Evolutionary conservation across 495 filamentous ascomycete genomes (phyloP), one percentile per base, ranked within the genome.

Genomic region (Jackrogersella minutella): DNA sequence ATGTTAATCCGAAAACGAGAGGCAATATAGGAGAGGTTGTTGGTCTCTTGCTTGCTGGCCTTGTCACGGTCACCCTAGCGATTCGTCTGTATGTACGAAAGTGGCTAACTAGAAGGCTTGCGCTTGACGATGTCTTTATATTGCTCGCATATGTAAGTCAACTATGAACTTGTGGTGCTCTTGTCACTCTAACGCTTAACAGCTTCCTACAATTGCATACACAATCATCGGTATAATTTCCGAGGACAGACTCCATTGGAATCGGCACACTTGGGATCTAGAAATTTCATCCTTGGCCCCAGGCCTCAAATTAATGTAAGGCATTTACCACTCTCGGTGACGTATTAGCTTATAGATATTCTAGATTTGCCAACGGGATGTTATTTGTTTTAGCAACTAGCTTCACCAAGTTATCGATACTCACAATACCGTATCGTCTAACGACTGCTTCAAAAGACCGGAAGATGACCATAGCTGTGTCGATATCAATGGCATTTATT

Each of bases 221-320:
- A 79, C 75, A 5, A 73, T 78, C 8, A 64, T 81, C 9, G 80
- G 78, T 0, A 21, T 84, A 7, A 74, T 80, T 21, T 77, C 76
- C 0, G 77, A 81, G 36, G 30, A 73, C 0, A 22, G 47, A n/a
- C 84, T 80, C 58, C 82, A 82, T 22, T 86, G 83, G 84, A 79
- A 84, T 54, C 77, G 85, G 21, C 87, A 88, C 71, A 66, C 82
- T 31, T 86, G 82, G 80, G 84, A 87, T 59, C 71, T 86, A 3
- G 78, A 78, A 17, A 8, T 65, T 9, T 28, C 69, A 1, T 72
- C 75, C 72, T 54, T 80, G 10, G 66, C 74, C 13, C 67, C 64
- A 16, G 66, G 73, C 26, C 72, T 78, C 55, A 81, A 82, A 54
- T 68, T 86, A 39, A 81, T 26, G 73, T 75, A 71, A 50, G 43